Evolutionary conservation across 176 grass and related monocot genomes (phyloP).

Genomic region (Aegilops sharonensis): DNA sequence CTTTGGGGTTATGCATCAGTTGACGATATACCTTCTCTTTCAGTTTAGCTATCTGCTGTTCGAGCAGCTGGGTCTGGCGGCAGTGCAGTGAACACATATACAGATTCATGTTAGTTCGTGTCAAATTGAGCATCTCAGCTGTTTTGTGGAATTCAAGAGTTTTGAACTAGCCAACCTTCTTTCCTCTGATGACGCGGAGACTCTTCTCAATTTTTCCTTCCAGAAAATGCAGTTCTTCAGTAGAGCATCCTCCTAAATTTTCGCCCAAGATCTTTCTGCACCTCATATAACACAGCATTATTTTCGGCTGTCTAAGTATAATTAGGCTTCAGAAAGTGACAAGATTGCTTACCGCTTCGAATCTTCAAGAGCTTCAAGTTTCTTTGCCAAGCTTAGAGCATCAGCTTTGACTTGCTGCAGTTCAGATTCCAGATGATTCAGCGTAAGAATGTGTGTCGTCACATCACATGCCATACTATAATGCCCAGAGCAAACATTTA

Average conservation of each 20-base stretch:
- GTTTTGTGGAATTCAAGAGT: neutral
- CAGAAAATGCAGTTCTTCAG: conserved; percentile 50
- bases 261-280: conserved; percentile 62
- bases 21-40: conserved; percentile 50
- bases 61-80: conserved; percentile 49
- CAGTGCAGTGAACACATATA: conserved; percentile 9
- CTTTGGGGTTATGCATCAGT: neutral
- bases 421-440: conserved; percentile 22
- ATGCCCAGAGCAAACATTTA: neutral
- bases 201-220: conserved; percentile 53
- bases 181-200: conserved; percentile 41
- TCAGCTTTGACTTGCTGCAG: conserved; percentile 61
- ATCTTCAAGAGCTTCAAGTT: conserved; percentile 62
- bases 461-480: neutral
- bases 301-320: neutral
- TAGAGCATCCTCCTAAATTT: conserved; percentile 49
- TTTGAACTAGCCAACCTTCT: conserved; percentile 43
- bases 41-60: conserved; percentile 57
- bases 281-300: neutral
- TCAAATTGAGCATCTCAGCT: neutral
- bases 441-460: conserved; percentile 10
- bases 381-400: conserved; percentile 41
- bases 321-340: neutral
- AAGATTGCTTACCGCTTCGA: conserved; percentile 39
- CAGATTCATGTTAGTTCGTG: conserved; percentile 11